Percentiles rank a stretch among this genome's conserved stretches.
These are phyloP conservation scores for Geotrichum fermentans DNA, from an alignment of 1,139 yeast species.

Conservation along the genomic window DNA sequence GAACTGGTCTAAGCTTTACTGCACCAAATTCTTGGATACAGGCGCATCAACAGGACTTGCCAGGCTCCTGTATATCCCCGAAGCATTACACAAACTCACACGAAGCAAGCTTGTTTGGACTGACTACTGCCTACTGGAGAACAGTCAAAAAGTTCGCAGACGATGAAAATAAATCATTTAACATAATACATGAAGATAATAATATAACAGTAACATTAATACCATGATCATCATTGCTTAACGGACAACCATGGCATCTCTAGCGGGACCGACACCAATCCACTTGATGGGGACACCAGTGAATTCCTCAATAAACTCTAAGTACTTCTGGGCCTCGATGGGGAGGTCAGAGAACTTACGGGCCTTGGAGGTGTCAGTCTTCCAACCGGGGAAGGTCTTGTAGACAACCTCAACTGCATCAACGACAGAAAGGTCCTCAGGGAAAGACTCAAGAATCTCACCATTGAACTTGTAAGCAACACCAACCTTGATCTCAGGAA, in stretches of 20 bases:
- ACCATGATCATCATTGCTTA: not conserved
- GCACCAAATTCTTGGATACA: slow-evolving; percentile 39
- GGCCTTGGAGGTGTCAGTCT: slow-evolving; percentile 70
- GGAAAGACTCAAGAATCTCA: slow-evolving; percentile 69
- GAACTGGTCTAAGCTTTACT: slow-evolving; percentile 36
- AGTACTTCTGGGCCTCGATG: slow-evolving; percentile 75
- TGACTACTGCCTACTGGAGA: slow-evolving; percentile 32
- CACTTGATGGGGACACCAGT: slow-evolving; percentile 82
- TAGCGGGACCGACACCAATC: slow-evolving; percentile 98
- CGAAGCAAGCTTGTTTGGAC: slow-evolving; percentile 28
- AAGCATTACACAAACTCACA: slow-evolving; percentile 24
- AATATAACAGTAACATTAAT: too few relatives aligned
- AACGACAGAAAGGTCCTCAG: slow-evolving; percentile 78
- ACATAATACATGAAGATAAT: not conserved
- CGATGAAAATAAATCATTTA: not conserved
- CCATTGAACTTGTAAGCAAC: slow-evolving; percentile 77
- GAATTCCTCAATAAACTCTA: slow-evolving; percentile 78
- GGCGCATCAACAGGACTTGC: slow-evolving; percentile 41
- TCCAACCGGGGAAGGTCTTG: slow-evolving; percentile 92
- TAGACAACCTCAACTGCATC: slow-evolving; percentile 90
- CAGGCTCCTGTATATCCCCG: slow-evolving; percentile 40
- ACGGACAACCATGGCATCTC: slow-evolving; percentile 46
- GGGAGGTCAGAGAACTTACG: slow-evolving; percentile 75
- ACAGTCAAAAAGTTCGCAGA: not conserved
- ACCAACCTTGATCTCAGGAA: slow-evolving; percentile 83